Evolutionary conservation across 2,329 filamentous ascomycete species (phyloP).

Genomic region (Colletotrichum sidae): DNA sequence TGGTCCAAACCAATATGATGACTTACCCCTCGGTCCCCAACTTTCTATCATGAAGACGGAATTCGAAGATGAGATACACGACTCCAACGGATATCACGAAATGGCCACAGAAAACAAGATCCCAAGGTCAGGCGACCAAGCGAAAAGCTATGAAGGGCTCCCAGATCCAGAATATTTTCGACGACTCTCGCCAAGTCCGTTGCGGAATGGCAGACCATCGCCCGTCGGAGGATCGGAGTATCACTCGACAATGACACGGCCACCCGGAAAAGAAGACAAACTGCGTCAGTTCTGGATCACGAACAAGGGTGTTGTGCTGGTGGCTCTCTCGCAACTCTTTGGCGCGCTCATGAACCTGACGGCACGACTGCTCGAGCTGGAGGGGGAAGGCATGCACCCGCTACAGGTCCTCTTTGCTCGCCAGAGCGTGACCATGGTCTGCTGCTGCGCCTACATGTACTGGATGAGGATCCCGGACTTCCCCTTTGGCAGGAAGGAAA

Average conservation of each 20-base stretch:
- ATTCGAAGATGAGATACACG: conserved; percentile 40
- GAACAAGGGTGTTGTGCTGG: conserved; percentile 80
- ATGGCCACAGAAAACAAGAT: conserved; percentile 42
- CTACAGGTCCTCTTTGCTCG: conserved; percentile 86
- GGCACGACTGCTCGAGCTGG: conserved; percentile 79
- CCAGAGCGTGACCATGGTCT: conserved; percentile 78
- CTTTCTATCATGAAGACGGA: conserved; percentile 36
- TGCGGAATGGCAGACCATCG: conserved; percentile 43
- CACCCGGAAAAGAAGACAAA: conserved; percentile 29
- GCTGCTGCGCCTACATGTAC: conserved; percentile 80
- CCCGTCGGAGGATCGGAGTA: conserved; percentile 37
- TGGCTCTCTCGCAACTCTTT: conserved; percentile 83
- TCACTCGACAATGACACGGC: conserved; percentile 32
- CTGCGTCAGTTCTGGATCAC: conserved; percentile 62
- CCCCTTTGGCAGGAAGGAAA: conserved; percentile 74
- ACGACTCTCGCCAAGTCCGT: conserved; percentile 54
- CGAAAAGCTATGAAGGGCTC: conserved; percentile 39
- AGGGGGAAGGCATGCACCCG: conserved; percentile 80
- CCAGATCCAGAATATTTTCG: conserved; percentile 48
- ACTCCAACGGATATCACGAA: conserved; percentile 42
- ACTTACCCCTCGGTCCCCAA: conserved; percentile 40
- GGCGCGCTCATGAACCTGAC: conserved; percentile 87
- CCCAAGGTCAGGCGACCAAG: conserved; percentile 39
- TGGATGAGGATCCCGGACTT: conserved; percentile 74
- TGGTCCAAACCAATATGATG: conserved; percentile 32